phyloP scores from a whole-genome alignment of 129 eudicot species.

The Artemisia argyi region DNA sequence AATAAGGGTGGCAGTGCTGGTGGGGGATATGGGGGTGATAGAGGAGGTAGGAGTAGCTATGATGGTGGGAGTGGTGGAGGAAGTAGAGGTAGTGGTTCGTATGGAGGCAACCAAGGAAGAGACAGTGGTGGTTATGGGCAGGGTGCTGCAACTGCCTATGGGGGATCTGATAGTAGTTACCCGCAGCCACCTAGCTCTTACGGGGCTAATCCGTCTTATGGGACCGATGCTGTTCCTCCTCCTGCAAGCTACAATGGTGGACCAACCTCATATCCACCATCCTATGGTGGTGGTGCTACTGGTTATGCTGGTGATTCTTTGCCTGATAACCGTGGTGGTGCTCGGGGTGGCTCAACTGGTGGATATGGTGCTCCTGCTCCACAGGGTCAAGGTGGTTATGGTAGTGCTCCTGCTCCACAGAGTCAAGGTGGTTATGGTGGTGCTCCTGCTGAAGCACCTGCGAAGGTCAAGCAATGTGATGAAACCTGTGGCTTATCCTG shows the following conservation, averaged over 20 bases:
- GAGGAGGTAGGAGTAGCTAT: slow-evolving; percentile 50
- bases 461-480: slow-evolving; percentile 90
- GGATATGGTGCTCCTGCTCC: slow-evolving; percentile 65
- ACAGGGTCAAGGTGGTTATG: slow-evolving; percentile 53
- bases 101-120: slow-evolving; percentile 72
- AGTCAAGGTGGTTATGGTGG: slow-evolving; percentile 48
- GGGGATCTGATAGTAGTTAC: slow-evolving; percentile 63
- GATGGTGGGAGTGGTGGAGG: slow-evolving; percentile 54
- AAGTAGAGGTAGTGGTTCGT: slow-evolving; percentile 61
- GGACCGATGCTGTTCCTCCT: slow-evolving; percentile 89
- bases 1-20: slow-evolving; percentile 60
- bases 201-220: slow-evolving; percentile 59
- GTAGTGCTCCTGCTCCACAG: slow-evolving; percentile 45
- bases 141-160: slow-evolving; percentile 53
- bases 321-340: slow-evolving; percentile 51
- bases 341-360: slow-evolving; percentile 73
- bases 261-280: slow-evolving; percentile 90
- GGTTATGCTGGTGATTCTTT: slow-evolving; percentile 73
- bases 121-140: slow-evolving; percentile 72
- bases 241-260: slow-evolving; percentile 91
- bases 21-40: slow-evolving; percentile 48
- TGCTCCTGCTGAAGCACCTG: slow-evolving; percentile 59
- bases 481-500: slow-evolving; percentile 89
- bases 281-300: slow-evolving; percentile 64
- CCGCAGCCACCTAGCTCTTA: slow-evolving; percentile 58